Evolutionary conservation across 768 basidiomycete species (phyloP), one percentile per base, ranked within the genome.

Genomic region (Chalciporus sphaerocephalus): DNA sequence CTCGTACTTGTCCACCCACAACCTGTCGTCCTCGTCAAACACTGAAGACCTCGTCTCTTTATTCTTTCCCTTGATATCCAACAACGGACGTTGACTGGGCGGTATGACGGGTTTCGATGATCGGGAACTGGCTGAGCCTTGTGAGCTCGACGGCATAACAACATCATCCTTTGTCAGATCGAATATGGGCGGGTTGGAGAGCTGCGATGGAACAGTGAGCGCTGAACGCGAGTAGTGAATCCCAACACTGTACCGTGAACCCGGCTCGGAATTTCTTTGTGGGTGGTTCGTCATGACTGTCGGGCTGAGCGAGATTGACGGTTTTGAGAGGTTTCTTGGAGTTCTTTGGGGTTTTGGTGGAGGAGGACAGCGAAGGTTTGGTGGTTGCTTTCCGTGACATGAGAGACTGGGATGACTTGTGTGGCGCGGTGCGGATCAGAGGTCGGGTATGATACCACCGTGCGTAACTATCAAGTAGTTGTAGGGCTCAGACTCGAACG

Each of bases 1-100:
- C 58, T 82, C 78, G 51, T 83, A 80, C 28, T 73, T 74, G 58
- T 85, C 83, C 5, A 82, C 73, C 83, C 83, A 83, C 40, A 83
- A 58, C 37, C 60, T 55, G 41, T 71, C 71, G 42, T 69, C 75
- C 69, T 37, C 50, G 5, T 36, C 23, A 20, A 44, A 34, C 2
- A 21, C 37, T 9, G 5, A 11, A 9, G 44, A 16, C 2, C 24
- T 30, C 20, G 38, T 45, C 24, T 48, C 50, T 33, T 50, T 64
- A 8, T 16, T 16, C 47, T 66, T 68, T 15, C 55, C 62, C 20
- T 65, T 66, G 51, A 47, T 27, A 5, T 58, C 57, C 27, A 27
- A 34, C 20, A 2, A 18, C 9, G 32, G 10, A 2, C 20, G 40
- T 21, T 48, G 53, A 16, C 34, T 35, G 38, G 35, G 42, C 30